Base-by-base conservation (phyloP, 2,329 filamentous ascomycete genomes). In the Bipolaris zeicola region DNA sequence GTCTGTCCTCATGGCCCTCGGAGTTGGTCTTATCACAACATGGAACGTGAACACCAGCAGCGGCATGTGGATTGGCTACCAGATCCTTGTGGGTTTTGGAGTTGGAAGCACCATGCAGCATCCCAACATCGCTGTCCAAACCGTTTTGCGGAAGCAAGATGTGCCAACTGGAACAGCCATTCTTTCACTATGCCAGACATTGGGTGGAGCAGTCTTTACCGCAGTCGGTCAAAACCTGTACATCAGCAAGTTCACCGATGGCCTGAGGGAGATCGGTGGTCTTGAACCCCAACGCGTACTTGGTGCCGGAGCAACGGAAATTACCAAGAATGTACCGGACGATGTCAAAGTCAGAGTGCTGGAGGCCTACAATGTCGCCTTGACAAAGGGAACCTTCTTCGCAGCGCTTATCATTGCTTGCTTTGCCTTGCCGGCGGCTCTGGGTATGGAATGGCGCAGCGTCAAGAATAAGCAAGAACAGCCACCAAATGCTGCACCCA, bases 391-490 rank as follows among this genome's bases (percentile, higher is more conserved):
- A 1, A 70, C 82, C 0, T 91, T 89, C 66, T 81, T 84, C 52
- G 83, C 89, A 6, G 82, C 80, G 3, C 75, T 88, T 7, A 81
- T 83, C 5, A 77, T 88, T 66, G 78, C 82, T 0, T 80, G 79
- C 26, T 62, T 88, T 3, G 80, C 79, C 2, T 74, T 88, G 10
- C 53, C 88, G 3, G 86, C 83, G 0, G 79, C 82, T 0, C 58
- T 82, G 1, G 73, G 76, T 1, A 82, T 90, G 74, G 85, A 89
- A 72, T 90, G 87, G 87, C 81, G 79, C 63, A 88, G 80, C 61
- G 85, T 90, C 52, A 89, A 89, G 76, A 83, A 82, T 18, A 60
- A 55, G 5, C 50, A 58, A 36, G 46, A 37, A 6, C 28, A 52
- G 6, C 28, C 50, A 8, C 11, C 33, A 5, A 14, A 22, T 8